Evolutionary conservation across 1,284 basidiomycete species (phyloP).

Genomic region (Chondrostereum purpureum): DNA sequence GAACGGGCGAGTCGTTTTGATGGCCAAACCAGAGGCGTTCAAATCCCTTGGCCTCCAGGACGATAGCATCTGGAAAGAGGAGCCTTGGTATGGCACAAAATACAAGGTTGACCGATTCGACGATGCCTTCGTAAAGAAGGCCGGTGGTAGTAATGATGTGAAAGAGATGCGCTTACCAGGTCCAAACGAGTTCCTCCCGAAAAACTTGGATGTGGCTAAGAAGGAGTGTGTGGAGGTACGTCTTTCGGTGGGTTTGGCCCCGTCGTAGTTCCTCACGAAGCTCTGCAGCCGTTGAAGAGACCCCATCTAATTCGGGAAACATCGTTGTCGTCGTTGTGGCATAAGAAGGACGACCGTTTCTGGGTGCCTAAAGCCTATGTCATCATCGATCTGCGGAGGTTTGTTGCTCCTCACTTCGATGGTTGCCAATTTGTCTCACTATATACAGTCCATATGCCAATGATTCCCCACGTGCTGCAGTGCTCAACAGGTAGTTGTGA

Average conservation of each 20-base stretch:
- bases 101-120: conserved; percentile 70
- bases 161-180: conserved; percentile 73
- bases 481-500: conserved; percentile 52
- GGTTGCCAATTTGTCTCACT: conserved; percentile 6
- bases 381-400: conserved; percentile 71
- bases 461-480: conserved; percentile 47
- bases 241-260: no score
- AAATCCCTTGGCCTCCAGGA: conserved; percentile 44
- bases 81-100: conserved; percentile 84
- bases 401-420: conserved; percentile 13
- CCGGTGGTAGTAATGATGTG: conserved; percentile 54
- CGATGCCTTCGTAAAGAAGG: conserved; percentile 60
- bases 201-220: conserved; percentile 80
- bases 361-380: conserved; percentile 86
- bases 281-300: conserved; percentile 57
- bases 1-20: conserved; percentile 69
- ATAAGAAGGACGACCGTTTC: conserved; percentile 95
- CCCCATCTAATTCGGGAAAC: conserved; percentile 76
- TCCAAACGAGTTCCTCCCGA: conserved; percentile 87
- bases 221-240: conserved; percentile 53
- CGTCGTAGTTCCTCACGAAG: no score
- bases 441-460: conserved; percentile 44
- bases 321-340: conserved; percentile 73
- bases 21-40: conserved; percentile 69
- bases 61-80: conserved; percentile 53